phyloP scores from a whole-genome alignment of 345 rosid species.

The Populus pruinosa region DNA sequence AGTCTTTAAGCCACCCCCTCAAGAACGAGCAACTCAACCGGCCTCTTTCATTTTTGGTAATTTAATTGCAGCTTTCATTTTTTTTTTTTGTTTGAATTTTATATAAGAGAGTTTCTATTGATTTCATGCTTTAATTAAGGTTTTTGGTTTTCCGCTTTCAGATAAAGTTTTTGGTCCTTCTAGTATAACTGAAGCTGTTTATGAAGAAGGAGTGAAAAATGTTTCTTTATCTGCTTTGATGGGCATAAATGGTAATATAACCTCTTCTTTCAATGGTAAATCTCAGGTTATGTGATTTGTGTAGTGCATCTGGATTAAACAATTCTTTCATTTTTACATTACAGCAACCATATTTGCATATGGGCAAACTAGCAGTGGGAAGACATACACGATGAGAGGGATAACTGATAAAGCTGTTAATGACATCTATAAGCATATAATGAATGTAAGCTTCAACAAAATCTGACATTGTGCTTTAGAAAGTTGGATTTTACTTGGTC shows the following conservation, averaged over 20 bases:
- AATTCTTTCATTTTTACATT: background rate
- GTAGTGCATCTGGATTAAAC: background rate
- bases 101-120: too few relatives aligned
- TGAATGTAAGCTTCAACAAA: constrained; percentile 47
- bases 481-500: background rate
- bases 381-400: constrained; percentile 97
- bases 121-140: background rate
- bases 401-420: constrained; percentile 96
- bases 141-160: constrained; percentile 29
- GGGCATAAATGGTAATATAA: constrained; percentile 85
- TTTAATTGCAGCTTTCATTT: background rate
- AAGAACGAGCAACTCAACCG: constrained; percentile 72
- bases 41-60: constrained; percentile 86
- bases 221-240: constrained; percentile 93
- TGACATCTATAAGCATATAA: constrained; percentile 86
- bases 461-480: background rate
- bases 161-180: constrained; percentile 94
- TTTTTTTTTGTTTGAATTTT: background rate
- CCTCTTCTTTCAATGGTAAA: background rate
- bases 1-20: constrained; percentile 63
- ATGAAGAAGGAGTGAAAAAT: constrained; percentile 94
- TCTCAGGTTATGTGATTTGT: background rate
- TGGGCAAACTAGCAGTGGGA: constrained; percentile 99
- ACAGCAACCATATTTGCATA: constrained; percentile 98
- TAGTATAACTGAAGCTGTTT: constrained; percentile 68